Conservation (phyloP, 2,329 filamentous ascomycete species). For the Sporothrix euskadiensis region DNA sequence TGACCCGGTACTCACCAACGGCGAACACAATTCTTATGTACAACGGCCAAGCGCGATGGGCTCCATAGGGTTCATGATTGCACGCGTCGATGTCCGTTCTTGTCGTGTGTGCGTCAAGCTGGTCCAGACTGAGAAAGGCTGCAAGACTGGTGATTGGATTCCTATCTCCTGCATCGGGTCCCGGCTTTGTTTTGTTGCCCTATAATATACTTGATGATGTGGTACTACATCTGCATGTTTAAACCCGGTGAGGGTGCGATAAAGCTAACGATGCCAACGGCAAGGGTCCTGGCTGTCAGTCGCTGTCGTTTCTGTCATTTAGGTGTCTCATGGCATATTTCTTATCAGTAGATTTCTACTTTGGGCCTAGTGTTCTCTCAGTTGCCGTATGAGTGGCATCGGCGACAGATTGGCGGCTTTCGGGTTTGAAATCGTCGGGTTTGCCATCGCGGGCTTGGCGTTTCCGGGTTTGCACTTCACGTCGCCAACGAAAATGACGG, state of each 20-base stretch:
- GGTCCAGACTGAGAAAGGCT: background rate
- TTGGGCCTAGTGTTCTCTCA: background rate
- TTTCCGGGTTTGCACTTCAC: background rate
- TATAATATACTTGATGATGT: background rate
- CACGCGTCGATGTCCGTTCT: background rate
- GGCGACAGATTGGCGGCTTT: slow-evolving; percentile 2
- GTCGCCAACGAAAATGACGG: background rate
- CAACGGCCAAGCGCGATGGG: background rate
- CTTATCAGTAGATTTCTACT: background rate
- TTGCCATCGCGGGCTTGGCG: background rate
- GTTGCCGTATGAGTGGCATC: background rate
- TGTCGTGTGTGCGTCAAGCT: background rate
- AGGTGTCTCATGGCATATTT: background rate
- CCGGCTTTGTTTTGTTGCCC: background rate
- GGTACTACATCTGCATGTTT: background rate
- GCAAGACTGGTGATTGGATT: background rate
- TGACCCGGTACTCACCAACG: background rate
- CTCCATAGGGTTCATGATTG: background rate
- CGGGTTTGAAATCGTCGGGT: slow-evolving; percentile 6
- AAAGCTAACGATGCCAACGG: background rate
- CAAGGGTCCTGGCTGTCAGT: background rate
- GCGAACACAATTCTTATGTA: background rate
- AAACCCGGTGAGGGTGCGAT: slow-evolving; percentile 3
- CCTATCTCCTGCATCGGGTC: background rate
- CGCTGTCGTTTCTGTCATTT: background rate